phyloP scores from a whole-genome alignment of 2,329 filamentous ascomycete species.

The Nothopassalora personata region DNA sequence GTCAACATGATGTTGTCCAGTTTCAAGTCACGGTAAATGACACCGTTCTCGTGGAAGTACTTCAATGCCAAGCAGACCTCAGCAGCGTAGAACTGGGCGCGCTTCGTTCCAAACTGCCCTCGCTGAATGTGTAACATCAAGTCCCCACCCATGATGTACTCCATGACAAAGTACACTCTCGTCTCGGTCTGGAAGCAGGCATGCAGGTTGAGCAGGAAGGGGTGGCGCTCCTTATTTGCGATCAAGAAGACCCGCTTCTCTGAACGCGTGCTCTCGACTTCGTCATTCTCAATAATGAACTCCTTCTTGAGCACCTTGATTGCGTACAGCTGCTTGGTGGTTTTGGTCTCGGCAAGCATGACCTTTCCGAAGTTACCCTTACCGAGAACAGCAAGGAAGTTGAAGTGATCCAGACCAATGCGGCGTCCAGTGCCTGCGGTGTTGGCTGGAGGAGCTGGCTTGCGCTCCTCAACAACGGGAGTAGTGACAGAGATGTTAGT shows the following conservation, averaged over 20 bases:
- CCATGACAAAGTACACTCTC: constrained; percentile 98
- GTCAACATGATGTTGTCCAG: constrained; percentile 88
- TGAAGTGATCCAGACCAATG: constrained; percentile 97
- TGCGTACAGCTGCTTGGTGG: constrained; percentile 83
- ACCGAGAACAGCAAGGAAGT: constrained; percentile 94
- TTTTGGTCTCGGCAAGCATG: constrained; percentile 97
- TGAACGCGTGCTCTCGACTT: constrained; percentile 94
- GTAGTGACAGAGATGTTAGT: constrained; percentile 26
- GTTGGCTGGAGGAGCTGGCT: constrained; percentile 64
- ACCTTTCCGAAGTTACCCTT: constrained; percentile 99
- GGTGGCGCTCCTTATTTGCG: constrained; percentile 93
- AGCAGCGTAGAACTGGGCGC: constrained; percentile 95
- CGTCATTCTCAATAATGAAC: constrained; percentile 99
- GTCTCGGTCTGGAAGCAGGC: constrained; percentile 99
- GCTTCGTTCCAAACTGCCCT: constrained; percentile 89
- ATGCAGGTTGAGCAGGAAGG: constrained; percentile 90
- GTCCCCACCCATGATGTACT: constrained; percentile 97
- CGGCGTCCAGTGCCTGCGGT: constrained; percentile 67
- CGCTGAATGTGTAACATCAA: constrained; percentile 98
- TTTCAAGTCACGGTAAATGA: constrained; percentile 85
- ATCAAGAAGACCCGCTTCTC: constrained; percentile 97
- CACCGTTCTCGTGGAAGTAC: constrained; percentile 98
- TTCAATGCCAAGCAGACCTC: constrained; percentile 96
- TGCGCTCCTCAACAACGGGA: constrained; percentile 38
- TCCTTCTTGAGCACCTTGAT: constrained; percentile 99